Evolutionary conservation across 352 stramenopile genomes (phyloP), one percentile per base, ranked within the genome.

Genomic region (Pythium volutum): DNA sequence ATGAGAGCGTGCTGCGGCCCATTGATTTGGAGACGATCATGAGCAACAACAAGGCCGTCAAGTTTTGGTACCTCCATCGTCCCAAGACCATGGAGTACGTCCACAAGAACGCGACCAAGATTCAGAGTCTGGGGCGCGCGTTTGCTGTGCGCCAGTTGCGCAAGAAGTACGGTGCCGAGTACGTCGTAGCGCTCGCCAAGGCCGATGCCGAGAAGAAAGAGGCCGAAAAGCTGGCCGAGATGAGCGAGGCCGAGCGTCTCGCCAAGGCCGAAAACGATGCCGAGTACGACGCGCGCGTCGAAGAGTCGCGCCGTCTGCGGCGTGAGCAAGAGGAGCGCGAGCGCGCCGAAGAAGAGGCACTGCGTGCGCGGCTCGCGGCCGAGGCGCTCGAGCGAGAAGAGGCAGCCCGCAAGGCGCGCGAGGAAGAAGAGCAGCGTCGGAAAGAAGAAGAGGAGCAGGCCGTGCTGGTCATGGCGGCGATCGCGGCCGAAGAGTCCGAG

Each of bases 61-160:
- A 95, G 78, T 95, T 89, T 66, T 95, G 85, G 85, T 95, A 95
- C 64, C 64, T 95, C 26, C 85, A 95, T 55, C 85, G 85, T 16
- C 85, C 85, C 46, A 95, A 95, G 73, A 95, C 85, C 18, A 95
- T 95, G 85, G 80, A 89, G 57, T 93, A 91, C 61, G 85, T 95
- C 36, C 85, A 95, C 74, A 89, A 86, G 76, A 95, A 95, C 66
- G 85, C 83, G 15, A 91, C 84, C 52, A 93, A 93, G 71, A 89
- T 95, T 50, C 85, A 95, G 70, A 87, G 70, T 39, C 49, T 95
- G 22, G 85, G 81, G 0, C 85, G 85, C 46, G 80, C 85, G 22
- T 95, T 82, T 62, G 85, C 85, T 42, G 81, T 95, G 47, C 81
- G 85, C 26, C 76, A 79, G 58, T 71, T 95, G 27, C 78, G 79